Conservation (phyloP, 2,329 filamentous ascomycete species). For the Scytalidium sp. region DNA sequence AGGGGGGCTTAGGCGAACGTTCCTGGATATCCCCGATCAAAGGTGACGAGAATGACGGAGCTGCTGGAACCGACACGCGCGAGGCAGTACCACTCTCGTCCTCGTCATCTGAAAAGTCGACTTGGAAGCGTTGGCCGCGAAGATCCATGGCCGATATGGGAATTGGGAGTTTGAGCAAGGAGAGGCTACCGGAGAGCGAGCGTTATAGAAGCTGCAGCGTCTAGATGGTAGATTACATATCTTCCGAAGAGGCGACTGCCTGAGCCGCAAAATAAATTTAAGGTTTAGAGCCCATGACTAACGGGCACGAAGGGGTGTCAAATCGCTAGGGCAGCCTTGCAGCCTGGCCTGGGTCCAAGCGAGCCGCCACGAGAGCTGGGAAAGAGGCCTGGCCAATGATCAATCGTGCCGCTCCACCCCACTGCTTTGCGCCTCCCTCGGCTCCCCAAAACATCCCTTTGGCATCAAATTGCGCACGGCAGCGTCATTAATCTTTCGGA, state of each 20-base stretch:
- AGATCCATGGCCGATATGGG: slow-evolving; percentile 44
- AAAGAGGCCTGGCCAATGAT: neutral
- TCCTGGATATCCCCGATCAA: slow-evolving; percentile 77
- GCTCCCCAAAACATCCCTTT: too few species aligned
- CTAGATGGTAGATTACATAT: neutral
- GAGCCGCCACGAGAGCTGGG: neutral
- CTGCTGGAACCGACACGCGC: slow-evolving; percentile 19
- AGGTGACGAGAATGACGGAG: slow-evolving; percentile 26
- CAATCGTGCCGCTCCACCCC: neutral
- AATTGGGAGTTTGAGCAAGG: neutral
- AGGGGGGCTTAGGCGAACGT: slow-evolving; percentile 63
- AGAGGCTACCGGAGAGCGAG: neutral
- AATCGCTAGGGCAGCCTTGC: neutral
- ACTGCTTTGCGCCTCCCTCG: too few species aligned
- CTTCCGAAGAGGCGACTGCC: neutral
- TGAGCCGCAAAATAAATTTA: neutral
- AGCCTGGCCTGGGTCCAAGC: neutral
- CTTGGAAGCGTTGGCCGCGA: slow-evolving; percentile 57
- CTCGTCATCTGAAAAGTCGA: slow-evolving; percentile 56
- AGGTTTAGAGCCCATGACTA: neutral
- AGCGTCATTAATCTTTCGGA: too few species aligned
- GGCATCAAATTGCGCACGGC: too few species aligned
- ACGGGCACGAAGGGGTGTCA: neutral
- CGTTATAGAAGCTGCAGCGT: neutral
- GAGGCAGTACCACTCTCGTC: slow-evolving; percentile 32